Conservation (phyloP, 129 eudicot genomes). For the Heracleum sosnowskyi region DNA sequence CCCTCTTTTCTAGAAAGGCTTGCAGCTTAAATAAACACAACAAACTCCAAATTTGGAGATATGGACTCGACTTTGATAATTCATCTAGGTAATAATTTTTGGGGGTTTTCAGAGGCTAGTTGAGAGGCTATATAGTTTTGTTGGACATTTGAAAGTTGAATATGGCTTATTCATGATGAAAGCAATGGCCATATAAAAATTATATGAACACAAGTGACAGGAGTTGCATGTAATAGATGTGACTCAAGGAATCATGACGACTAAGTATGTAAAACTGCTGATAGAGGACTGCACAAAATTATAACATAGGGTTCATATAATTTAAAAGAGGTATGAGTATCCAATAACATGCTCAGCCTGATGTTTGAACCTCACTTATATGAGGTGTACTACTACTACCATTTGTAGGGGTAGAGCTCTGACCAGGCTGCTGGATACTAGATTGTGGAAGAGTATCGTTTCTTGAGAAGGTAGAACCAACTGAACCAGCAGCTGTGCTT, state of each 20-base stretch:
- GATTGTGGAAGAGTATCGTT: conserved; percentile 47
- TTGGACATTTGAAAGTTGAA: conserved; percentile 21
- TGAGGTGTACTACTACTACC: conserved; percentile 28
- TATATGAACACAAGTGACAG: conserved; percentile 41
- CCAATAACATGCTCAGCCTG: conserved; percentile 24
- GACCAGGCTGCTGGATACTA: conserved; percentile 29
- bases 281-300: conserved; percentile 19
- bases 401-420: conserved; percentile 30
- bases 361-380: conserved; percentile 24
- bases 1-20: conserved; percentile 24
- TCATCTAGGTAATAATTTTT: conserved; percentile 17
- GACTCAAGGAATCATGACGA: conserved; percentile 16
- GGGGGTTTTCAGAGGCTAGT: conserved; percentile 30
- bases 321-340: conserved; percentile 16
- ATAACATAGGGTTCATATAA: conserved; percentile 26
- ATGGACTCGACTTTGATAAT: conserved; percentile 17
- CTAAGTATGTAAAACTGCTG: conserved; percentile 14
- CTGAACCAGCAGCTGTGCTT: conserved; percentile 58
- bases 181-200: conserved; percentile 34
- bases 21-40: conserved; percentile 36
- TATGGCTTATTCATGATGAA: conserved; percentile 47
- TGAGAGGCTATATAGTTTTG: conserved; percentile 28
- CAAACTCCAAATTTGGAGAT: conserved; percentile 32
- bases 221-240: conserved; percentile 20
- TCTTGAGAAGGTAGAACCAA: conserved; percentile 49